Percentiles rank a stretch among this genome's conserved stretches.
These are phyloP conservation scores for Epichloe coenophiala DNA, from an alignment of 2,329 filamentous ascomycete species.

Conservation along the genomic window DNA sequence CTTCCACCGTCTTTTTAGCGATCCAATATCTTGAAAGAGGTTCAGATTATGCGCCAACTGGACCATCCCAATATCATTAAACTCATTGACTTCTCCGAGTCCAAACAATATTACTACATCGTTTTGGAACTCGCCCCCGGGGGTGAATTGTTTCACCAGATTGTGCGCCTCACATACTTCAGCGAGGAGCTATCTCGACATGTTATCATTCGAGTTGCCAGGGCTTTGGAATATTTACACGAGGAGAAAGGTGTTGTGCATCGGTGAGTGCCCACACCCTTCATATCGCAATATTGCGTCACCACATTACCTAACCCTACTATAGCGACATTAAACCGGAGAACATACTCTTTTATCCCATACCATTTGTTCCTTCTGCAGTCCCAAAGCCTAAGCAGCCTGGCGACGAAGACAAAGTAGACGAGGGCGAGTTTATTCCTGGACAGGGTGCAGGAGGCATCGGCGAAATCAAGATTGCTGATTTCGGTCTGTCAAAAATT, in stretches of 20 bases:
- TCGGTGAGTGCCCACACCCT: slow-evolving; percentile 43
- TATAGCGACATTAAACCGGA: slow-evolving; percentile 93
- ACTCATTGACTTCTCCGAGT: slow-evolving; percentile 87
- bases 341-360: slow-evolving; percentile 87
- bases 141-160: slow-evolving; percentile 98
- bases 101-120: slow-evolving; percentile 92
- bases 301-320: background rate
- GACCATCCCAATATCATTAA: slow-evolving; percentile 95
- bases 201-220: slow-evolving; percentile 89
- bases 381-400: slow-evolving; percentile 67
- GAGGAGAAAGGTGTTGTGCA: slow-evolving; percentile 93
- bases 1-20: slow-evolving; percentile 40
- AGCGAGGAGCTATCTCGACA: slow-evolving; percentile 91
- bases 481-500: slow-evolving; percentile 94
- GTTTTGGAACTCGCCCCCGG: slow-evolving; percentile 78
- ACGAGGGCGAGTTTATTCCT: slow-evolving; percentile 83
- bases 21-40: slow-evolving; percentile 95
- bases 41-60: slow-evolving; percentile 94
- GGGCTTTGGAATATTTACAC: slow-evolving; percentile 85
- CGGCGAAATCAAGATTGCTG: slow-evolving; percentile 90
- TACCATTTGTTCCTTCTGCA: slow-evolving; percentile 67
- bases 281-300: background rate
- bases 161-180: slow-evolving; percentile 95
- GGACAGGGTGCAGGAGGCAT: slow-evolving; percentile 82
- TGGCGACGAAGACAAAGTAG: slow-evolving; percentile 92